Evolutionary conservation across 805 yeast genomes (phyloP).

Genomic region (Pichia cephalocereana): DNA sequence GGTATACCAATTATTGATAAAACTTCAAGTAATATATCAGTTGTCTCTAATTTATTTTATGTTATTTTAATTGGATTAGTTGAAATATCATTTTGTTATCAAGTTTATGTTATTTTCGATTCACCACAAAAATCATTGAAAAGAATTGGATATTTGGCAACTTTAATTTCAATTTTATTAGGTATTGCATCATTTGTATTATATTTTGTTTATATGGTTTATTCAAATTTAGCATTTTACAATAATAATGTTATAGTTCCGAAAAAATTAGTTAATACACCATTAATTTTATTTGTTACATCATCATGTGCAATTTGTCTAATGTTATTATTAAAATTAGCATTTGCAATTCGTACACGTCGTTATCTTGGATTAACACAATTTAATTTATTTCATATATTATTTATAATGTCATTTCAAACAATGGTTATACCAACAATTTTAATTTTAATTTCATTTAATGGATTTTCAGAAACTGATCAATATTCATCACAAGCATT

Average conservation of each 20-base stretch:
- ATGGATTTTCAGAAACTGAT: conserved; percentile 10
- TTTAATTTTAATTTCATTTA: conserved; percentile 46
- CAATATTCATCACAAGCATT: conserved; percentile 28
- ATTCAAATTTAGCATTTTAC: conserved; percentile 30
- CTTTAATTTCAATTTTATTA: conserved; percentile 31
- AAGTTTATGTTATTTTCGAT: conserved; percentile 61
- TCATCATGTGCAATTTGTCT: conserved; percentile 57
- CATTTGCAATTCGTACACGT: conserved; percentile 62
- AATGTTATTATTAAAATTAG: conserved; percentile 55
- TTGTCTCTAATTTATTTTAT: conserved; percentile 54
- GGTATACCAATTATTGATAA: conserved; percentile 32
- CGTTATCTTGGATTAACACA: conserved; percentile 70
- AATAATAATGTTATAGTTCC: conserved; percentile 15
- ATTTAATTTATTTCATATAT: conserved; percentile 72
- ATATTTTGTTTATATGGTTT: conserved; percentile 44
- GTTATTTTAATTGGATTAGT: conserved; percentile 51
- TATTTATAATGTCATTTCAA: conserved; percentile 74
- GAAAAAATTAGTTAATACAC: conserved; percentile 38
- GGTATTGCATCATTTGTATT: conserved; percentile 50
- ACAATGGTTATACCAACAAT: conserved; percentile 73
- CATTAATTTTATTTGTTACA: conserved; percentile 56
- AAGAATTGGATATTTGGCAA: conserved; percentile 30
- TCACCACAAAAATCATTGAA: conserved; percentile 36
- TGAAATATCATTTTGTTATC: conserved; percentile 60
- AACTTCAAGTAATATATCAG: conserved; percentile 37